Evolutionary conservation across 176 grass and related monocot species (phyloP).

Genomic region (Bromus sterilis): DNA sequence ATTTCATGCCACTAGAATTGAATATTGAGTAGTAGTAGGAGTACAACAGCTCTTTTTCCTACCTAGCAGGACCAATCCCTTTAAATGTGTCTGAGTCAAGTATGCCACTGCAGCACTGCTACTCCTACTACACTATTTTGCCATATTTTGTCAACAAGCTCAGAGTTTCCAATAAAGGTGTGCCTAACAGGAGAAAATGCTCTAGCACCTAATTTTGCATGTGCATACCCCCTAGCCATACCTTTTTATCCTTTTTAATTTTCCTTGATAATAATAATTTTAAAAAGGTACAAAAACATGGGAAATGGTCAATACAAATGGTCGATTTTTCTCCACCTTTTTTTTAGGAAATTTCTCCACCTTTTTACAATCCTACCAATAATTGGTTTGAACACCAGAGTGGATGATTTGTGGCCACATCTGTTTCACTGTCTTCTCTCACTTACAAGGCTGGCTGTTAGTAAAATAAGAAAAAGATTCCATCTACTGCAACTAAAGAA

Average conservation of each 20-base stretch:
- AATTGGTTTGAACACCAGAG: conserved; percentile 13
- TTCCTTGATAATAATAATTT: neutral
- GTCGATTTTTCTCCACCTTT: conserved; percentile 12
- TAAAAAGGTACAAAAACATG: neutral
- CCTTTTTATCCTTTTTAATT: neutral
- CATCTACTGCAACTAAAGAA: neutral
- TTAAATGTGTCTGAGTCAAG: neutral
- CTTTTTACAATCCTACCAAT: conserved; percentile 35
- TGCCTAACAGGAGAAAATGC: conserved; percentile 38
- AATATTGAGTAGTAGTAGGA: neutral
- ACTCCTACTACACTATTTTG: too few species aligned
- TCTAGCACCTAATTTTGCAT: conserved; percentile 22
- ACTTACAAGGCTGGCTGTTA: neutral
- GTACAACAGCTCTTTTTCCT: neutral
- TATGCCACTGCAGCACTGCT: neutral
- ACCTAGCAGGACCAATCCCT: neutral
- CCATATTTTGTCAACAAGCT: conserved; percentile 10
- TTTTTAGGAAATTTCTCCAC: too few species aligned
- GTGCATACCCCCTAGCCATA: neutral
- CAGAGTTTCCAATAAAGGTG: conserved; percentile 19
- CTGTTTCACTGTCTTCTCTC: neutral
- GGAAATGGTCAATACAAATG: conserved; percentile 13
- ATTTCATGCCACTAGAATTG: neutral
- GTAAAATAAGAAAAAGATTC: conserved; percentile 36
- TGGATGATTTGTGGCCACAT: conserved; percentile 13